Evolutionary conservation across 345 rosid species (phyloP).

Genomic region (Raphanus raphanistrum): DNA sequence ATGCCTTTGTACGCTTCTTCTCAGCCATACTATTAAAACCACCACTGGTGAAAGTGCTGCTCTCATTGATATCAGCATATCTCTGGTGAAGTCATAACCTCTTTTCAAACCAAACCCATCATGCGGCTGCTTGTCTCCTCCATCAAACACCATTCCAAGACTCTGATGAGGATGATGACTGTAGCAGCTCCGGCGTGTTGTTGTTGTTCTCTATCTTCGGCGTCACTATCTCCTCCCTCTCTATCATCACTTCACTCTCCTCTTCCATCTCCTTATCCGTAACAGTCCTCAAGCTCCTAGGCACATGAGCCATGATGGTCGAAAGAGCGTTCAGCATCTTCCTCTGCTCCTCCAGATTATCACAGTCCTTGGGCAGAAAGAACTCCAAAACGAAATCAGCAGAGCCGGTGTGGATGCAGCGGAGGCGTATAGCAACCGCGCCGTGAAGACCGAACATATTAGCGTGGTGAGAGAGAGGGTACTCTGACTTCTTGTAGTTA

Average conservation of each 20-base stretch:
- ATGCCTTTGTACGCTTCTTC: constrained; percentile 60
- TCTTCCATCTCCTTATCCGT: constrained; percentile 70
- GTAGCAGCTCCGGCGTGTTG: constrained; percentile 35
- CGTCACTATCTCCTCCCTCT: constrained; percentile 42
- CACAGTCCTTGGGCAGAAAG: constrained; percentile 78
- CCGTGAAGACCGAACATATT: constrained; percentile 72
- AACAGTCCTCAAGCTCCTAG: constrained; percentile 72
- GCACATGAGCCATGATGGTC: constrained; percentile 61
- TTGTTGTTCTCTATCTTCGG: constrained; percentile 33
- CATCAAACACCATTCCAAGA: constrained; percentile 29
- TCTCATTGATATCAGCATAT: constrained; percentile 52
- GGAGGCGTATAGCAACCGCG: constrained; percentile 81
- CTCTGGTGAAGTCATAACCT: constrained; percentile 45
- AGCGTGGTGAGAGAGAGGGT: constrained; percentile 98
- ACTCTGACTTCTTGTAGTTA: constrained; percentile 55
- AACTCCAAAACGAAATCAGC: constrained; percentile 89
- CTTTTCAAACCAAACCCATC: constrained; percentile 39
- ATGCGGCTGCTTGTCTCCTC: constrained; percentile 37
- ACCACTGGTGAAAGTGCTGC: constrained; percentile 47
- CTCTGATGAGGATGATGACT: constrained; percentile 36
- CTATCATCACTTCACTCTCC: constrained; percentile 48
- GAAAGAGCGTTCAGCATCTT: constrained; percentile 73
- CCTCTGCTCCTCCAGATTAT: constrained; percentile 59
- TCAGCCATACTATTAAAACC: constrained; percentile 43
- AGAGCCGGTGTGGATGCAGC: constrained; percentile 63